phyloP scores from a whole-genome alignment of 2,329 filamentous ascomycete species.

The Periconia sp. region DNA sequence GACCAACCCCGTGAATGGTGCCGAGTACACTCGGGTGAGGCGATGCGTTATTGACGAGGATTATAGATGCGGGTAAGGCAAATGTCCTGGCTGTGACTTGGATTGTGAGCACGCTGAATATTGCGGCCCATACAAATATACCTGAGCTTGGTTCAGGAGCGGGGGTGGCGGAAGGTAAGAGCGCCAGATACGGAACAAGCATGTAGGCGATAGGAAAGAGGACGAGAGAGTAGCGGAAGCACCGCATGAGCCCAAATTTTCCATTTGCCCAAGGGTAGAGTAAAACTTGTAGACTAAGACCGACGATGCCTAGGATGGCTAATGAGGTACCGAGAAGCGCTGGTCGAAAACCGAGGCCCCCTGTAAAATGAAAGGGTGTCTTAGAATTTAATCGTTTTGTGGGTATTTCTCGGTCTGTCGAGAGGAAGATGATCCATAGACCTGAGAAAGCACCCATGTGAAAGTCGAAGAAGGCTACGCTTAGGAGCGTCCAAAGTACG shows the following conservation, averaged over 20 bases:
- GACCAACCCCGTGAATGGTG: constrained; percentile 65
- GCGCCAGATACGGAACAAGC: constrained; percentile 71
- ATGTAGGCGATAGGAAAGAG: constrained; percentile 75
- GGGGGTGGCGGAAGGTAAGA: constrained; percentile 64
- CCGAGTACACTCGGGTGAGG: constrained; percentile 62
- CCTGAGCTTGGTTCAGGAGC: constrained; percentile 60
- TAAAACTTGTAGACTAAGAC: constrained; percentile 74
- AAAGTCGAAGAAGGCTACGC: constrained; percentile 72
- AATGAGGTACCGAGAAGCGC: constrained; percentile 77
- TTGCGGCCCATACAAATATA: constrained; percentile 66
- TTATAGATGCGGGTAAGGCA: constrained; percentile 61
- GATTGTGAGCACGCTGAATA: constrained; percentile 67
- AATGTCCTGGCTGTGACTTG: constrained; percentile 79
- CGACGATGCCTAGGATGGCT: constrained; percentile 75
- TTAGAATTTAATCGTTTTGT: constrained; percentile 19
- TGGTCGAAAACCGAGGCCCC: constrained; percentile 76
- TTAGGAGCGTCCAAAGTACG: constrained; percentile 63
- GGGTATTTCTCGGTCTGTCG: constrained; percentile 64
- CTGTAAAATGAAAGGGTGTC: constrained; percentile 64
- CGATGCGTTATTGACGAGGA: constrained; percentile 64
- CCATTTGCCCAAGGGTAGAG: constrained; percentile 73
- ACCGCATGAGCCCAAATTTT: constrained; percentile 70
- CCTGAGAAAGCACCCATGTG: constrained; percentile 77
- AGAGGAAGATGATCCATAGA: constrained; percentile 78
- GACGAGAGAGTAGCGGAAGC: constrained; percentile 71